phyloP scores from a whole-genome alignment of 1,139 yeast species.

The Yamadazyma trypodendri region DNA sequence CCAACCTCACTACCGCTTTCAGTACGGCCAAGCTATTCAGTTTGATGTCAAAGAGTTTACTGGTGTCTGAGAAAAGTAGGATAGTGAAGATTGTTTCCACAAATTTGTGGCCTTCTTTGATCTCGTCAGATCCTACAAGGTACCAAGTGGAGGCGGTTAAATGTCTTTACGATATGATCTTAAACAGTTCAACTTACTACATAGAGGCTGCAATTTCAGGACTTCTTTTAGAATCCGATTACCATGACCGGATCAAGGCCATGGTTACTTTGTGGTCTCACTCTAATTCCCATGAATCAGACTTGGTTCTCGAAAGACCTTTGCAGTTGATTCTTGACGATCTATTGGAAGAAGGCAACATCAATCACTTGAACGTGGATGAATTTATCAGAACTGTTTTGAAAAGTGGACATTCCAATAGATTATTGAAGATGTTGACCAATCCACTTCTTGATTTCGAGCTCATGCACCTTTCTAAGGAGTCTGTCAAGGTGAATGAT shows the following conservation, averaged over 20 bases:
- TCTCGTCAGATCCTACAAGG: constrained; percentile 43
- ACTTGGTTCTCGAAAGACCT: constrained; percentile 57
- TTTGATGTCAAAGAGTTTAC: constrained; percentile 26
- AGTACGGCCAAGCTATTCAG: constrained; percentile 49
- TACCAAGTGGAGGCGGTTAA: constrained; percentile 65
- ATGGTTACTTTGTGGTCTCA: constrained; percentile 63
- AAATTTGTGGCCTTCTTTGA: constrained; percentile 47
- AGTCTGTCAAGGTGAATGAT: constrained; percentile 30
- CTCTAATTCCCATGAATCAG: constrained; percentile 44
- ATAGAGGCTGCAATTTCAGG: constrained; percentile 62
- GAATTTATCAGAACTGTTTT: constrained; percentile 58
- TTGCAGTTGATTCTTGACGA: constrained; percentile 70
- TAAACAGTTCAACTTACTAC: constrained; percentile 35
- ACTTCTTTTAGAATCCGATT: constrained; percentile 41
- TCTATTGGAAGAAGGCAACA: constrained; percentile 40
- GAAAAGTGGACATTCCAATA: constrained; percentile 54
- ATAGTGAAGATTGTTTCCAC: constrained; percentile 25
- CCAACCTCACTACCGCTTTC: constrained; percentile 33
- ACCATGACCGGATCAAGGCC: constrained; percentile 41
- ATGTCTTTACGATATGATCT: constrained; percentile 45
- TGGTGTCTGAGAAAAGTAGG: constrained; percentile 27
- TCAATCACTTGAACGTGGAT: constrained; percentile 44
- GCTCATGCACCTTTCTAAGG: constrained; percentile 24
- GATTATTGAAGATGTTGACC: constrained; percentile 57
- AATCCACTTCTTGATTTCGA: constrained; percentile 47